These are phyloP conservation scores for Didymella keratinophila DNA, from an alignment of 2,329 filamentous ascomycete genomes.

Conservation along the genomic window DNA sequence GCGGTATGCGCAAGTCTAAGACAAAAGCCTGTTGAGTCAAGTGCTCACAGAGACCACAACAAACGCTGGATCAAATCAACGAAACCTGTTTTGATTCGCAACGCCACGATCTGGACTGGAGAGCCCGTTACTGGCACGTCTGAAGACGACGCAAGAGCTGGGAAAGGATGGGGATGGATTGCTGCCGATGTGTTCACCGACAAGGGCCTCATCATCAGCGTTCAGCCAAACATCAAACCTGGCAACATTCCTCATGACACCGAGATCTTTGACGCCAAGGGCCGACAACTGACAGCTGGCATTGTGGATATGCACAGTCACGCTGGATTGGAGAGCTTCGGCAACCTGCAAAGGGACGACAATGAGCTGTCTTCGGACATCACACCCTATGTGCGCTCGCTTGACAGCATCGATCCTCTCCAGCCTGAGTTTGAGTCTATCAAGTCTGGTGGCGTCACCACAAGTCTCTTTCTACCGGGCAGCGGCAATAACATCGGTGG, in stretches of 20 bases:
- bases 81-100: constrained; percentile 69
- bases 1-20: constrained; percentile 64
- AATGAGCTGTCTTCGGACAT: constrained; percentile 72
- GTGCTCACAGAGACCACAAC: constrained; percentile 65
- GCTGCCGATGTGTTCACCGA: constrained; percentile 68
- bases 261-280: constrained; percentile 64
- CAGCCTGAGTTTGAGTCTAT: constrained; percentile 73
- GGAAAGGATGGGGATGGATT: constrained; percentile 68
- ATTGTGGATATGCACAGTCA: constrained; percentile 78
- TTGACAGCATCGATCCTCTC: constrained; percentile 69
- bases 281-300: constrained; percentile 69
- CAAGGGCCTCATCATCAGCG: constrained; percentile 66
- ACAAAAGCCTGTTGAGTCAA: constrained; percentile 63
- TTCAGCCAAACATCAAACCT: constrained; percentile 57
- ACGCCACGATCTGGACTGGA: constrained; percentile 72
- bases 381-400: constrained; percentile 72
- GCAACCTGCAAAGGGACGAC: constrained; percentile 65
- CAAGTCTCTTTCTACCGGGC: constrained; percentile 71
- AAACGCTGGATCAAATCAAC: constrained; percentile 67
- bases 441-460: constrained; percentile 76
- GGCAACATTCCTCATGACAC: constrained; percentile 42
- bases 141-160: constrained; percentile 62
- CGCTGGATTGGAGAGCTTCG: constrained; percentile 48
- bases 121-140: constrained; percentile 64
- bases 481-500: constrained; percentile 78